Base-by-base conservation (phyloP, 2,329 filamentous ascomycete genomes). In the Cryphonectria japonica region DNA sequence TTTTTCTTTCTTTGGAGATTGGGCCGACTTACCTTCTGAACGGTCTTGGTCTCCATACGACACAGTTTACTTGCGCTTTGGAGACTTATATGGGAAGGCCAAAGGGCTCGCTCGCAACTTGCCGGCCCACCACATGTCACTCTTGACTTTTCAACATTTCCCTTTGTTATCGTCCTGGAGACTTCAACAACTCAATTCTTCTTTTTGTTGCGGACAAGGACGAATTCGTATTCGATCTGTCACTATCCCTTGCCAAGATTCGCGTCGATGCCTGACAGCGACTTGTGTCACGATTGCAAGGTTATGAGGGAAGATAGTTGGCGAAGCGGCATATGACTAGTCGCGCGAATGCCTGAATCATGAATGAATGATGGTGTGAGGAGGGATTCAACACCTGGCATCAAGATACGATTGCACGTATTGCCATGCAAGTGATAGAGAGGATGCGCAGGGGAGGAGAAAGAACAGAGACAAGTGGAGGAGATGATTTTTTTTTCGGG, bases 181-280 rank as follows among this genome's bases (percentile, higher is more conserved):
- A 69, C 50, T 73, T 61, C 71, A 71, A 72, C 69, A 62, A 73
- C 29, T 46, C 67, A 22, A 22, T 50, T 50, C n/a, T 9, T 6
- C 8, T 19, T 3, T 50, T 39, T 34, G 62, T 16, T 59, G 34
- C n/a, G 57, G 43, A n/a, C 16, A 43, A 32, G 34, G n/a, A 19
- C 22, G 13, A 29, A 19, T 29, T 22, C 22, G 32, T 41, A 22
- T 46, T 26, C 7, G 37, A 19, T 52, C 50, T 73, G 66, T 64
- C 69, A 67, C 13, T 61, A 72, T 69, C 52, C 65, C 22, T 57
- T 62, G 41, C 11, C 50, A 34, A 62, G n/a, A 29, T 60, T 46
- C 37, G 32, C 32, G 37, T 64, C 65, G 59, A 64, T 50, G 65
- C 26, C 34, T 54, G 60, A 60, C 59, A 60, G 26, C 26, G 43